These are phyloP conservation scores for Yamadazyma dendronema DNA, from an alignment of 1,139 yeast species.

Conservation along the genomic window DNA sequence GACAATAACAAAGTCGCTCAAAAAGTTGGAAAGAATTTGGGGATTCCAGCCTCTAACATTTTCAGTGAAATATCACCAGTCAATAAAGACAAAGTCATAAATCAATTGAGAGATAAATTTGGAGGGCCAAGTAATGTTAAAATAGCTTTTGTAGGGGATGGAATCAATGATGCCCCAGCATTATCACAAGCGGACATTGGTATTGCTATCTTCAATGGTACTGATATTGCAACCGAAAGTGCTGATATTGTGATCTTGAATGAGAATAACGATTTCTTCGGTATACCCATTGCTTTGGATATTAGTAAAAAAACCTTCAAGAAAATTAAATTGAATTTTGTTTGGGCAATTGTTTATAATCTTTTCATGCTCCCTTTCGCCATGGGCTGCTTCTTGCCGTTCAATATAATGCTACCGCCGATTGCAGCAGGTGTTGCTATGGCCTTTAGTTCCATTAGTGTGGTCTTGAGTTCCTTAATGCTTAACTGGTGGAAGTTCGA, in stretches of 20 bases:
- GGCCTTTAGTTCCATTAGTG: constrained; percentile 91
- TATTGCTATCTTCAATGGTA: constrained; percentile 86
- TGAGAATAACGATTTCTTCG: constrained; percentile 48
- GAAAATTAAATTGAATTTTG: constrained; percentile 75
- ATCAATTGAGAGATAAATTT: constrained; percentile 49
- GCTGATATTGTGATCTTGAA: constrained; percentile 80
- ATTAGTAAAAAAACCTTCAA: constrained; percentile 69
- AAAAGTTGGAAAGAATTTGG: constrained; percentile 64
- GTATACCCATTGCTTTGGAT: constrained; percentile 71
- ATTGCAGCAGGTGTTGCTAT: constrained; percentile 89
- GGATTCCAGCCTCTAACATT: constrained; percentile 61
- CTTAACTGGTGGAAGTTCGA: constrained; percentile 64
- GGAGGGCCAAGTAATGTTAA: constrained; percentile 30
- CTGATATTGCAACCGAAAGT: constrained; percentile 94
- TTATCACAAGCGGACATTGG: constrained; percentile 87
- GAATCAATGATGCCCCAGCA: constrained; percentile 96
- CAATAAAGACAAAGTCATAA: constrained; percentile 70
- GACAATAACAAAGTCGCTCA: constrained; percentile 67
- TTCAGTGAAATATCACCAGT: constrained; percentile 79
- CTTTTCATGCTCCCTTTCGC: constrained; percentile 90
- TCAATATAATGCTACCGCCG: constrained; percentile 78
- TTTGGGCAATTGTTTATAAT: constrained; percentile 87
- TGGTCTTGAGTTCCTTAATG: constrained; percentile 74
- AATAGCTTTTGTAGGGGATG: constrained; percentile 94
- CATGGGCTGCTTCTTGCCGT: constrained; percentile 84